These are phyloP conservation scores for Apiotrichum akiyoshidainum DNA, from an alignment of 1,284 basidiomycete species.

Conservation along the genomic window DNA sequence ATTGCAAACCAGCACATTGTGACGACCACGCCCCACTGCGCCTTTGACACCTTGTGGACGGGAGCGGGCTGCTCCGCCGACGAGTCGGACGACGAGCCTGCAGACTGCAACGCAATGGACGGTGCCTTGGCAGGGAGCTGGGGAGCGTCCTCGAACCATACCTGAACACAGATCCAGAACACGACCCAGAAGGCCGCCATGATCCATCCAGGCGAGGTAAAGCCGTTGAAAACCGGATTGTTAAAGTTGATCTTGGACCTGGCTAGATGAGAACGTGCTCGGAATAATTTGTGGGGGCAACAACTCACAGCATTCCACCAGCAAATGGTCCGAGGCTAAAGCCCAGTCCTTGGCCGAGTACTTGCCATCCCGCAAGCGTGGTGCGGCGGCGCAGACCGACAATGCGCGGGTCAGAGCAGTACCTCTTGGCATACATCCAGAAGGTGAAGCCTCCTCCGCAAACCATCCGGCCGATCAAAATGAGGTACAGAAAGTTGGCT, in stretches of 20 bases:
- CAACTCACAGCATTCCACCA: constrained; percentile 12
- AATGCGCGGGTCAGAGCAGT: constrained; percentile 14
- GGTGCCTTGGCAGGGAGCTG: neutral
- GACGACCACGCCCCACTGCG: constrained; percentile 3
- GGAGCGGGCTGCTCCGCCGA: neutral
- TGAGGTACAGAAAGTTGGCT: constrained; percentile 15
- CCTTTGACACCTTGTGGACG: neutral
- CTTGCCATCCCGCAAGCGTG: constrained; percentile 14
- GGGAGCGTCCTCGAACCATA: constrained; percentile 7
- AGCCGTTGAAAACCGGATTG: constrained; percentile 12
- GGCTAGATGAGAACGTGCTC: neutral
- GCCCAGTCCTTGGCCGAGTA: constrained; percentile 12
- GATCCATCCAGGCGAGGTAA: constrained; percentile 10
- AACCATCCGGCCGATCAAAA: constrained; percentile 12
- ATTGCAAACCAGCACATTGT: constrained; percentile 14
- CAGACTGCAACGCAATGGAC: neutral
- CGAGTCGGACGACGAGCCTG: neutral
- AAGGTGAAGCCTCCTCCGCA: constrained; percentile 12
- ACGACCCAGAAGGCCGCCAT: constrained; percentile 10
- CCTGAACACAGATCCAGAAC: constrained; percentile 8
- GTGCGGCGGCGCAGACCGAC: constrained; percentile 12
- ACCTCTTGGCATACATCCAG: constrained; percentile 15
- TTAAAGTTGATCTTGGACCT: constrained; percentile 10
- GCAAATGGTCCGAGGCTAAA: constrained; percentile 12
- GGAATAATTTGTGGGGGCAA: neutral